Evolutionary conservation across 1,139 yeast genomes (phyloP), one percentile per base, ranked within the genome.

Genomic region (Chernovozyma aurita): DNA sequence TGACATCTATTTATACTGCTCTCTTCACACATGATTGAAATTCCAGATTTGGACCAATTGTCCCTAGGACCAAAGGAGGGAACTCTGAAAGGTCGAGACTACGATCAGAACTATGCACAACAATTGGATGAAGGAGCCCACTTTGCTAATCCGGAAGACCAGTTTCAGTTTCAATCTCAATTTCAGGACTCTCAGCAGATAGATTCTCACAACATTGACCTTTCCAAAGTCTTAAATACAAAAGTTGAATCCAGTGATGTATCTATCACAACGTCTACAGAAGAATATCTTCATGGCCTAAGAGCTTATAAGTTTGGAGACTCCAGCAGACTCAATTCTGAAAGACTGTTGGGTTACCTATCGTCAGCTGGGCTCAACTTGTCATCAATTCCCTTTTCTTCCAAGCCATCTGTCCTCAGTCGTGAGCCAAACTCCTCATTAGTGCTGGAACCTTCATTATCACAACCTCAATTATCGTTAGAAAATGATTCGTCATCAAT

Each of bases 1-100:
- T 14, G 12, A 29, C 22, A n/a, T n/a, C n/a, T n/a, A n/a, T n/a
- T n/a, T n/a, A n/a, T n/a, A n/a, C n/a, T n/a, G n/a, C n/a, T n/a
- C n/a, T n/a, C n/a, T n/a, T 13, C 24, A n/a, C 30, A 9, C 12
- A 65, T 65, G 72, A 65, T 65, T 40, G 71, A 65, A 41, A 65
- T 65, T 32, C 72, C 72, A 14, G 69, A 63, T 45, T 54, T 65
- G 46, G 67, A 62, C 28, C 56, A 55, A 26, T 40, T 55, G 40
- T 44, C 53, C 9, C 12, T 26, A 26, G 22, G 9, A 9, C 22
- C 22, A 7, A 20, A 9, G 6, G 9, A 20, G 8, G 22, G 22
- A 20, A 7, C 22, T 20, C 22, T 7, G 8, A 20, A 20, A 7
- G 22, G 8, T 20, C 22, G 22, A 9, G n/a, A n/a, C n/a, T 9